phyloP scores from a whole-genome alignment of 2,329 filamentous ascomycete genomes.

The Ceratocystis lukuohia region DNA sequence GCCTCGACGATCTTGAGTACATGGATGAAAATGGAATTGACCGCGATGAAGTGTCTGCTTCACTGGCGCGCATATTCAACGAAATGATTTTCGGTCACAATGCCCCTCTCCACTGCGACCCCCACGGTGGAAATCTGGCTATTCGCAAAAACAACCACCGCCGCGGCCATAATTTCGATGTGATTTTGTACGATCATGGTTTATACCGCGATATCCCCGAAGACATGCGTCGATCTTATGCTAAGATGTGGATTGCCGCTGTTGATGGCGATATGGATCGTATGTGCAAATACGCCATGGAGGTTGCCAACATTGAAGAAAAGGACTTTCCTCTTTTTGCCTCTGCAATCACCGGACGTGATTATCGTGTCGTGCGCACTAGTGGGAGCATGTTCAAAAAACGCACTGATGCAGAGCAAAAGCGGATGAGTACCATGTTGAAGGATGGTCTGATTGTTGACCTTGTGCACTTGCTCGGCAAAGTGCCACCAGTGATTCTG shows the following conservation, averaged over 20 bases:
- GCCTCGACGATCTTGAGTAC: constrained; percentile 79
- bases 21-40: constrained; percentile 79
- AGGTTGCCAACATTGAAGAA: constrained; percentile 79
- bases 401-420: constrained; percentile 64
- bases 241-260: constrained; percentile 93
- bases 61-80: constrained; percentile 86
- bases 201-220: constrained; percentile 85
- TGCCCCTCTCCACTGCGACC: constrained; percentile 89
- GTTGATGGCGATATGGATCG: constrained; percentile 72
- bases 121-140: constrained; percentile 90
- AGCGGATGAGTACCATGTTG: constrained; percentile 69
- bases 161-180: constrained; percentile 66
- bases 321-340: constrained; percentile 91
- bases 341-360: constrained; percentile 86
- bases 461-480: constrained; percentile 72
- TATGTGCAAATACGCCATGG: constrained; percentile 80
- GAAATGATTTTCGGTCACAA: constrained; percentile 95
- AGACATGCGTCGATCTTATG: constrained; percentile 68
- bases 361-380: constrained; percentile 56
- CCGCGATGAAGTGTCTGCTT: constrained; percentile 86
- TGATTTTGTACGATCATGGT: constrained; percentile 93
- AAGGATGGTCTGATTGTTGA: constrained; percentile 81
- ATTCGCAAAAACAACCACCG: constrained; percentile 61
- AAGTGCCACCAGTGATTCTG: constrained; percentile 82
- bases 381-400: constrained; percentile 43